phyloP scores from a whole-genome alignment of 441 rosid genomes.

The Codiaeum variegatum region DNA sequence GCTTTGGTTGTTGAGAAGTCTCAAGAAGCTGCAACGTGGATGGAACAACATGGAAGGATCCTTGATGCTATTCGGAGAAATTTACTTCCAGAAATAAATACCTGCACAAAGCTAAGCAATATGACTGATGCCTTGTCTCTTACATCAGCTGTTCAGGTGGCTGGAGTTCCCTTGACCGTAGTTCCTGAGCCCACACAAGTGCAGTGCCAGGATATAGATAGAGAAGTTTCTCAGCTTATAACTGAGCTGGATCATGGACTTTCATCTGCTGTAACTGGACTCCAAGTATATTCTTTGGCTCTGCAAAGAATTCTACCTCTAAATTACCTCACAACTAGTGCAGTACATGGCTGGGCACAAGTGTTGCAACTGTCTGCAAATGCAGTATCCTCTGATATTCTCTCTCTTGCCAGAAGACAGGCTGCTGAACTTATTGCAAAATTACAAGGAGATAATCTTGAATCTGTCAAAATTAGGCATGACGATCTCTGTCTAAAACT shows the following conservation, averaged over 20 bases:
- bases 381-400: constrained; percentile 66
- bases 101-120: constrained; percentile 45
- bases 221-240: constrained; percentile 73
- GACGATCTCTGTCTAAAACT: constrained; percentile 63
- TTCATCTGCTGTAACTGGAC: constrained; percentile 63
- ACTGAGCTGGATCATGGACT: constrained; percentile 72
- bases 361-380: constrained; percentile 78
- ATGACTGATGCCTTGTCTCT: constrained; percentile 63
- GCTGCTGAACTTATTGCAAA: constrained; percentile 73
- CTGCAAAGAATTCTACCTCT: constrained; percentile 88
- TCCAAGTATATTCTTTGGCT: constrained; percentile 78
- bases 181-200: constrained; percentile 99
- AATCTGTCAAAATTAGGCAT: constrained; percentile 53
- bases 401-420: constrained; percentile 78
- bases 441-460: constrained; percentile 48
- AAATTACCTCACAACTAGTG: constrained; percentile 79
- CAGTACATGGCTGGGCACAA: constrained; percentile 84
- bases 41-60: constrained; percentile 86
- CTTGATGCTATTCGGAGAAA: constrained; percentile 81
- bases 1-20: constrained; percentile 75
- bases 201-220: constrained; percentile 85
- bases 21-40: constrained; percentile 84
- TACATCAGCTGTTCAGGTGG: constrained; percentile 80
- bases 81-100: constrained; percentile 65
- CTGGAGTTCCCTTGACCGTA: constrained; percentile 87